These are phyloP conservation scores for Penicillium manginii DNA, from an alignment of 495 filamentous ascomycete genomes.

Conservation along the genomic window DNA sequence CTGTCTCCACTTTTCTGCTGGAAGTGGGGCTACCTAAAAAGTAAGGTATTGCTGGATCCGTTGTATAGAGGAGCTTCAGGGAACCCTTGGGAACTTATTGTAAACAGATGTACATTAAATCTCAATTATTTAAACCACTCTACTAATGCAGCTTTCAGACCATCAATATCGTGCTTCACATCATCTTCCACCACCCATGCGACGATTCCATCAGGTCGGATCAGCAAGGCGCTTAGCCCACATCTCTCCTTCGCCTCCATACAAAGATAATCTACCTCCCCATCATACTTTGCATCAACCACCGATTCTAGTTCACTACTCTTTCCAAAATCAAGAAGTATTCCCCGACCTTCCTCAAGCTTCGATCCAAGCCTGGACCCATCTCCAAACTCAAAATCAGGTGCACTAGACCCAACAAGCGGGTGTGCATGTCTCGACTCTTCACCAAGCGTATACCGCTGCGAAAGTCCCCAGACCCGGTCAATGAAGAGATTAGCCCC, in stretches of 20 bases:
- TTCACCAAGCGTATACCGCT: slow-evolving; percentile 28
- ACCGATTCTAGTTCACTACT: slow-evolving; percentile 13
- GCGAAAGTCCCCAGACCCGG: slow-evolving; percentile 35
- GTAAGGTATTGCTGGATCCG: too few relatives aligned
- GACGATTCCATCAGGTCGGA: slow-evolving; percentile 39
- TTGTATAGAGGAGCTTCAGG: too few relatives aligned
- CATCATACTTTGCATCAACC: slow-evolving; percentile 10
- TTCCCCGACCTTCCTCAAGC: slow-evolving; percentile 20
- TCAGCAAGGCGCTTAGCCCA: slow-evolving; percentile 26
- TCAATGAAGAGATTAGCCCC: slow-evolving; percentile 34
- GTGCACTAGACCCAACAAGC: slow-evolving; percentile 32
- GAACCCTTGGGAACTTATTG: too few relatives aligned
- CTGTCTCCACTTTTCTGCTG: too few relatives aligned
- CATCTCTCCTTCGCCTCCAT: slow-evolving; percentile 25
- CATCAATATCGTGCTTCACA: slow-evolving; percentile 7
- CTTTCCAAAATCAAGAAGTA: slow-evolving; percentile 28
- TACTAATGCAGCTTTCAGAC: slow-evolving; percentile 16
- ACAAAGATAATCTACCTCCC: slow-evolving; percentile 24
- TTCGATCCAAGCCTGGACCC: slow-evolving; percentile 26
- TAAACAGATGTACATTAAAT: neutral
- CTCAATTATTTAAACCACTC: neutral
- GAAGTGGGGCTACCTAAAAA: too few relatives aligned
- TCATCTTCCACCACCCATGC: slow-evolving; percentile 29
- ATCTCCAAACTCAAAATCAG: slow-evolving; percentile 32
- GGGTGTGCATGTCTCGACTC: slow-evolving; percentile 17